Evolutionary conservation across 352 stramenopile species (phyloP).

Genomic region (Pythium folliculosum): DNA sequence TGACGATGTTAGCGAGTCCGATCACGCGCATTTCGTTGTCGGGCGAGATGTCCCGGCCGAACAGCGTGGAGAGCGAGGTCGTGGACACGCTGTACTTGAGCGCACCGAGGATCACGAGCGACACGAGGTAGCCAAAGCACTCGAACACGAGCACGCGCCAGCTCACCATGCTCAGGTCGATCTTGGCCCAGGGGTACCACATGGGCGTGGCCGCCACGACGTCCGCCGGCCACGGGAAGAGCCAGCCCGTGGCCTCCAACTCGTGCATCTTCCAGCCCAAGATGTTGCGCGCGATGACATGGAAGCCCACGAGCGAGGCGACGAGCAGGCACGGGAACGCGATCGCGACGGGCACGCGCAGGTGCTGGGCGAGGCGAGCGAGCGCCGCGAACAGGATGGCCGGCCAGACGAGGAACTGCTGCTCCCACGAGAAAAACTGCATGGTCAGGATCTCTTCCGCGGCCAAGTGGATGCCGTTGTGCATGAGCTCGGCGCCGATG

Average conservation of each 20-base stretch:
- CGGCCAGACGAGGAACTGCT: conserved; percentile 58
- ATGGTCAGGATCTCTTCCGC: conserved; percentile 52
- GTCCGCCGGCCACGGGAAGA: conserved; percentile 66
- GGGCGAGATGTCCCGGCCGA: conserved; percentile 73
- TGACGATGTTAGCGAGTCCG: conserved; percentile 69
- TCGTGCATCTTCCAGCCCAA: conserved; percentile 37
- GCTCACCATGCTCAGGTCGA: conserved; percentile 59
- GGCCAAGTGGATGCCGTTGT: conserved; percentile 82
- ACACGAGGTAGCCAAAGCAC: conserved; percentile 64
- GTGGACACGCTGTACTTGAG: conserved; percentile 84
- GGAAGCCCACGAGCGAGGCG: conserved; percentile 61
- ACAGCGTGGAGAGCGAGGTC: conserved; percentile 79
- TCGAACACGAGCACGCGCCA: conserved; percentile 63
- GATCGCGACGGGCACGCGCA: conserved; percentile 64
- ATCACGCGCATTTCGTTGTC: conserved; percentile 85
- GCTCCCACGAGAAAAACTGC: conserved; percentile 57
- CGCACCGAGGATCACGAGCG: conserved; percentile 69
- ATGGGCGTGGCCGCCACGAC: conserved; percentile 71
- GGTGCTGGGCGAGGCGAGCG: conserved; percentile 57
- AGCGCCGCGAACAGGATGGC: conserved; percentile 60
- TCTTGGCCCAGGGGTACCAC: conserved; percentile 77
- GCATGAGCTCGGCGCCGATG: conserved; percentile 76
- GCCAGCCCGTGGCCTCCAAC: conserved; percentile 42
- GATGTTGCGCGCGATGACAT: conserved; percentile 37
- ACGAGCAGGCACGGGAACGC: conserved; percentile 72